Base-by-base conservation (phyloP, 2,329 filamentous ascomycete genomes). In the Penicillium sp. region DNA sequence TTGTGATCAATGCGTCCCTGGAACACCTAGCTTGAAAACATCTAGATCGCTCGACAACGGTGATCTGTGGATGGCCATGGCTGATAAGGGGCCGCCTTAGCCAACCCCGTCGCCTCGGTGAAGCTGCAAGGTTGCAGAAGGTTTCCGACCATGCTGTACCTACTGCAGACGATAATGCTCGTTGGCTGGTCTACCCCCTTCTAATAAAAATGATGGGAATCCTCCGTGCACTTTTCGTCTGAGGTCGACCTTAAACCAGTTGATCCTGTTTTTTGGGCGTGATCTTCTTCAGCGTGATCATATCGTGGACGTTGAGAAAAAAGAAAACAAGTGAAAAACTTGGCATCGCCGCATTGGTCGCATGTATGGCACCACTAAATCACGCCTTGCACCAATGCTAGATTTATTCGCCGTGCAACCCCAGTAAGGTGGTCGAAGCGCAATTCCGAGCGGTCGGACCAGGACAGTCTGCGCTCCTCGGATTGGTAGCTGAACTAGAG, bases 111-210 rank as follows among this genome's bases (percentile, higher is more conserved):
- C 46, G 24, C 24, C 19, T 43, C 52, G 51, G 44, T 48, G 33
- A 53, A 52, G 51, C 53, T 60, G 56, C 61, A 60, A 57, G 57
- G 50, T 54, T 53, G 57, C 52, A 61, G 52, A 63, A 60, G 57
- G 61, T 64, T 66, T 57, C 49, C 56, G 51, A 57, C 48, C 27
- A 55, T 52, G 53, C 53, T 39, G 53, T 56, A 48, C 46, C 49
- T 19, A 45, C 58, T 45, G 56, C 58, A 49, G 55, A 41, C 57
- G 62, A 63, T 57, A 58, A 64, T 59, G 62, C 62, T 49, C 37
- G 62, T 59, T 65, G 61, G 61, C 61, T 56, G 47, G 37, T 45
- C 48, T 43, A 53, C 57, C 60, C 58, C 59, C 50, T 46, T 39
- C 6, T 24, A 33, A 48, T 31, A 48, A 50, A 49, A 48, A 60